Percentiles rank a stretch among this genome's conserved stretches.
Conservation (phyloP, 2,329 filamentous ascomycete species). For the Microcyclospora pomicola region DNA sequence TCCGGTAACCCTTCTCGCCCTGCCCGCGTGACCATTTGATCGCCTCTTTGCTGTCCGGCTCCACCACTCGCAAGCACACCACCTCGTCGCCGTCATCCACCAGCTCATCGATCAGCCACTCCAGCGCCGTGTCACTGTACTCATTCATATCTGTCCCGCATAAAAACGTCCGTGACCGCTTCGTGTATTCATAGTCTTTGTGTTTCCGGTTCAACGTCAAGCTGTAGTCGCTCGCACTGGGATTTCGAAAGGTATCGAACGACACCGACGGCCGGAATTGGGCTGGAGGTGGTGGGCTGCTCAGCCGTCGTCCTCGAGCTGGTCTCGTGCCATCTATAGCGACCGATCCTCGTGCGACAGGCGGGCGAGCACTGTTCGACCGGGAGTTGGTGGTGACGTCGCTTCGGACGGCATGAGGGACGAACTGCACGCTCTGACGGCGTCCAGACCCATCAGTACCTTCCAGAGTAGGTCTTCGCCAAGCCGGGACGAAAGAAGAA, state of each 20-base stretch:
- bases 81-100: constrained; percentile 91
- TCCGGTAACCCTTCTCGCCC: constrained; percentile 47
- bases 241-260: constrained; percentile 60
- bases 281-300: constrained; percentile 21
- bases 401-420: constrained; percentile 16
- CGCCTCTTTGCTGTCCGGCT: constrained; percentile 62
- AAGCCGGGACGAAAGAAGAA: constrained; percentile 17
- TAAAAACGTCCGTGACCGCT: constrained; percentile 75
- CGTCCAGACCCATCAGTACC: constrained; percentile 9
- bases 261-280: constrained; percentile 55
- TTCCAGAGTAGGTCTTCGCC: constrained; percentile 19
- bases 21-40: constrained; percentile 26
- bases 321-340: constrained; percentile 4
- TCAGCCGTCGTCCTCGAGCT: constrained; percentile 12
- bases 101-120: constrained; percentile 83
- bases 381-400: constrained; percentile 10
- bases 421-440: constrained; percentile 25
- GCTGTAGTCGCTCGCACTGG: constrained; percentile 55
- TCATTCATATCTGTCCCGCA: constrained; percentile 83
- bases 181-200: constrained; percentile 67
- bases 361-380: constrained; percentile 17
- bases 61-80: constrained; percentile 75
- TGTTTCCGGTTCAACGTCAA: constrained; percentile 78
- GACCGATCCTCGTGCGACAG: constrained; percentile 7
- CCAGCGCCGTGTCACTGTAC: constrained; percentile 82